Percentiles rank a stretch among this genome's conserved stretches.
Evolutionary conservation across 1,139 yeast species (phyloP).

Genomic region (Arxiozyma heterogenica): DNA sequence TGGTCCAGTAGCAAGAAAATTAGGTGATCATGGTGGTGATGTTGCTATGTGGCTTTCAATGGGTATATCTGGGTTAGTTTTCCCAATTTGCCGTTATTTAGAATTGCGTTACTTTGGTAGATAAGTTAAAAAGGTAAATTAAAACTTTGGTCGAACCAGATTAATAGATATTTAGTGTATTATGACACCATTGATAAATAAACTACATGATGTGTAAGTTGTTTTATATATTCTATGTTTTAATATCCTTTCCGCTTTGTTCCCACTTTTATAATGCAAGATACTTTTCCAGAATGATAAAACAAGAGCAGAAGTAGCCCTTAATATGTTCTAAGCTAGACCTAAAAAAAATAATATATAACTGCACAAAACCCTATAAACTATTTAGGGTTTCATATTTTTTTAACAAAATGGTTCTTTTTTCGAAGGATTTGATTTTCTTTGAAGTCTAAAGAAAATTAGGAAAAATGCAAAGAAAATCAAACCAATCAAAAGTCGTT

Average conservation of each 20-base stretch:
- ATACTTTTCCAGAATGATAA: too few species aligned
- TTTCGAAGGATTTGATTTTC: not conserved
- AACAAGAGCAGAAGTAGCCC: too few species aligned
- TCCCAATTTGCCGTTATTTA: conserved; percentile 53
- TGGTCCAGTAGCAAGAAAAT: conserved; percentile 55
- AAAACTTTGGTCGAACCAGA: not conserved
- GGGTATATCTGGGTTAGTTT: conserved; percentile 59
- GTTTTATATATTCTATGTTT: not conserved
- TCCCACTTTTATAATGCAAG: too few species aligned
- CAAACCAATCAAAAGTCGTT: not conserved
- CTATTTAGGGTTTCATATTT: not conserved
- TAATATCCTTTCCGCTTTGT: too few species aligned
- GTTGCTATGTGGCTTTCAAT: conserved; percentile 75
- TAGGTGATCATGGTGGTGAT: conserved; percentile 62
- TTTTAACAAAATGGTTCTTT: not conserved
- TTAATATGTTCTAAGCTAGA: too few species aligned
- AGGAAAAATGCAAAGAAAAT: not conserved
- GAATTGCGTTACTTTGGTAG: conserved; percentile 50
- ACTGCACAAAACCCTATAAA: too few species aligned
- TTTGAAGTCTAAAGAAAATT: too few species aligned
- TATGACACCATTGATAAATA: too few species aligned
- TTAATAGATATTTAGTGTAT: not conserved
- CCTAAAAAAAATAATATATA: too few species aligned
- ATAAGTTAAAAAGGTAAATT: conserved; percentile 9
- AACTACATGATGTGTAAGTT: not conserved